Evolutionary conservation across 2,329 filamentous ascomycete species (phyloP), one percentile per base, ranked within the genome.

Genomic region (Chaetomium olivaceum): DNA sequence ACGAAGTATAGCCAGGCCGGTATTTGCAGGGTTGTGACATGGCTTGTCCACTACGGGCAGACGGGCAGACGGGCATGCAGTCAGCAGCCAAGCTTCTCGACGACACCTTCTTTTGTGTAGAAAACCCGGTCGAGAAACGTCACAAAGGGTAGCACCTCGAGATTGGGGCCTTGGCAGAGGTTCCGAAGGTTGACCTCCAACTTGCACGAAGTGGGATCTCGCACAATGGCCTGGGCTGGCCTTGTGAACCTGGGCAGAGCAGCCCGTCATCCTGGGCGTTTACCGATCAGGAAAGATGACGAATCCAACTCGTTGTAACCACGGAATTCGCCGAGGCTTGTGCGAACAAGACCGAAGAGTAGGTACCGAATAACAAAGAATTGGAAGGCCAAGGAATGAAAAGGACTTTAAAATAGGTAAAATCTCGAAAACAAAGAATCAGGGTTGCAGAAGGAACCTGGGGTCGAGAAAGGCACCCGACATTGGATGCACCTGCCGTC

Each of bases 401-500:
- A 50, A 50, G 21, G 43, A 21, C 9, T 9, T 21, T 4, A 19
- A n/a, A 21, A n/a, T 7, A 11, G 19, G 21, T 27, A 39, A 23
- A 25, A 27, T n/a, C 31, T 21, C n/a, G 33, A 14, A 27, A 19
- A 29, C 19, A 50, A 16, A 29, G 16, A 54, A 25, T 43, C 43
- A 52, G 39, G 25, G 29, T 58, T 58, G 65, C 39, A 50, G 60
- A 25, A 52, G 33, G 33, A 27, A 43, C 16, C 39, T 43, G 39
- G 39, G 39, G 39, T n/a, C 39, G 39, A 14, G 56, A 29, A 7
- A 23, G 19, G 58, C 27, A 43, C 33, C n/a, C n/a, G n/a, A n/a
- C n/a, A n/a, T n/a, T n/a, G n/a, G n/a, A 51, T 46, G 63, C 54
- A 58, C 61, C 63, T 68, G 69, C 68, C 65, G 69, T 70, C 59